phyloP scores from a whole-genome alignment of 495 filamentous ascomycete species.

The Thozetella sp. region DNA sequence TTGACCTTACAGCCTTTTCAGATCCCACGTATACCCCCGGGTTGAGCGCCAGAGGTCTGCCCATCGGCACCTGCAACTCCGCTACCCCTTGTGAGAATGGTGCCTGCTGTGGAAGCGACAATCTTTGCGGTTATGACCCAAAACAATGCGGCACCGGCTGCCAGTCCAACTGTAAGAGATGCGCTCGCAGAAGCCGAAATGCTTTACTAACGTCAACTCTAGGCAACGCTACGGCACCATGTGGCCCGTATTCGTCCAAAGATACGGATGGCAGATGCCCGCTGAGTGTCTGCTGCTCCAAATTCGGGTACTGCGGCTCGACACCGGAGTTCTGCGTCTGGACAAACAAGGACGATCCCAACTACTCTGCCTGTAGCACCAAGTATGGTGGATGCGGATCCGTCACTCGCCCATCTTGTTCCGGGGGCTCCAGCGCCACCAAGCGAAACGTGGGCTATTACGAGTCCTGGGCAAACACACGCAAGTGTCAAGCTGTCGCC shows the following conservation, averaged over 20 bases:
- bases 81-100: conserved; percentile 23
- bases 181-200: neutral
- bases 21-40: no score
- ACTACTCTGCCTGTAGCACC: neutral
- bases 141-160: neutral
- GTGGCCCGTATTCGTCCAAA: neutral
- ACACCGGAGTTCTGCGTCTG: neutral
- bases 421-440: no score
- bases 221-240: neutral
- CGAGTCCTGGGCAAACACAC: conserved; percentile 9
- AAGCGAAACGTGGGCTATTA: conserved; percentile 11
- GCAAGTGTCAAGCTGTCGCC: conserved; percentile 3
- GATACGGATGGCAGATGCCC: neutral
- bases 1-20: no score
- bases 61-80: conserved; percentile 11
- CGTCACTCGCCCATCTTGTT: neutral
- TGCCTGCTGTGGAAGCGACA: conserved; percentile 21
- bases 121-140: conserved; percentile 19
- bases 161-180: neutral
- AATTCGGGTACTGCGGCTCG: conserved; percentile 3
- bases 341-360: no score
- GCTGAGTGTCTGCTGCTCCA: conserved; percentile 6
- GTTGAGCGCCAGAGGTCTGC: no score
- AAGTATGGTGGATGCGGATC: neutral
- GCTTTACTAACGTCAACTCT: no score